Conservation (phyloP, 495 filamentous ascomycete species). For the Sabuloglossum arenarium region DNA sequence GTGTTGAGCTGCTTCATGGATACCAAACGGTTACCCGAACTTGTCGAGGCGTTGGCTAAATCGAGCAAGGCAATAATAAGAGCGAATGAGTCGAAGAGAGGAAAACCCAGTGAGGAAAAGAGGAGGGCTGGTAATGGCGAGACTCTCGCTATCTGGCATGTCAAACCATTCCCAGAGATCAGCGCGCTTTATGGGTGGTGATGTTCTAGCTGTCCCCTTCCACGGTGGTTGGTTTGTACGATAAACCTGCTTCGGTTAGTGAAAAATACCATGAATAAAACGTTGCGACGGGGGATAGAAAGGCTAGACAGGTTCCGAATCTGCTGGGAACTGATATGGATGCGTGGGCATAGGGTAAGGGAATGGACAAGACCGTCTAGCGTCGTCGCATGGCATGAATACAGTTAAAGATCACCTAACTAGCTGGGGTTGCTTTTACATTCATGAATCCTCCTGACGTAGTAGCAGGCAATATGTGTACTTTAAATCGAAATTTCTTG, state of each 20-base stretch:
- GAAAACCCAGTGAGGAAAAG: conserved; percentile 28
- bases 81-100: conserved; percentile 29
- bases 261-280: background rate
- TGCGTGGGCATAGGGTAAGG: too few species aligned
- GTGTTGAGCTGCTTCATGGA: conserved; percentile 42
- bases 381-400: too few species aligned
- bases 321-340: too few species aligned
- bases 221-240: background rate
- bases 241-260: background rate
- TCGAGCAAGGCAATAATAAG: conserved; percentile 55
- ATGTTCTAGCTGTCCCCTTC: background rate
- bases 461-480: too few species aligned
- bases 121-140: conserved; percentile 26
- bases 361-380: too few species aligned
- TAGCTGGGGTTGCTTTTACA: too few species aligned
- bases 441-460: too few species aligned
- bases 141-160: conserved; percentile 27
- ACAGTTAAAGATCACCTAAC: too few species aligned
- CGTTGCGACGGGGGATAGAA: too few species aligned
- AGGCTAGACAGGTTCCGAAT: too few species aligned
- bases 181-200: background rate
- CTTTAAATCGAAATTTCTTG: too few species aligned
- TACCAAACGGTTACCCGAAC: conserved; percentile 50
- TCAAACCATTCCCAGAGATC: conserved; percentile 7
- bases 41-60: conserved; percentile 51